Percentiles rank a stretch among this genome's conserved stretches.
Conservation (phyloP, 805 yeast genomes). For the Pichia membranifaciens region DNA sequence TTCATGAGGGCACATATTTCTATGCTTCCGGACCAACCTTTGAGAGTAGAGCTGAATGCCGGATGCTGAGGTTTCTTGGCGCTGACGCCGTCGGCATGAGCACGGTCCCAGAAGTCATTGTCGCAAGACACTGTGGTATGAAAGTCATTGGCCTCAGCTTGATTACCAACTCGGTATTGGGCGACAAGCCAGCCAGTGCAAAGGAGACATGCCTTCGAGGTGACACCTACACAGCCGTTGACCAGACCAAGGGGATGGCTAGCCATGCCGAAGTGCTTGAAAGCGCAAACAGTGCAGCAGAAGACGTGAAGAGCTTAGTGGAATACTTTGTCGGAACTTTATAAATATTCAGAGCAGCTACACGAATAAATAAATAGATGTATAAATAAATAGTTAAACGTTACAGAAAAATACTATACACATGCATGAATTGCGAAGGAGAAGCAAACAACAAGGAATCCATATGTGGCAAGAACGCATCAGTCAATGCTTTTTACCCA, state of each 20-base stretch:
- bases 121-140: conserved; percentile 85
- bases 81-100: conserved; percentile 98
- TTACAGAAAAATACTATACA: background rate
- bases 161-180: conserved; percentile 79
- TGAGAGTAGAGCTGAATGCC: conserved; percentile 88
- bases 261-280: conserved; percentile 88
- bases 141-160: conserved; percentile 78
- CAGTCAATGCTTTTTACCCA: conserved; percentile 5
- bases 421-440: background rate
- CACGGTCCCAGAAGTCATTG: conserved; percentile 92
- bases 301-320: conserved; percentile 69
- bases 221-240: conserved; percentile 29
- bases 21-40: conserved; percentile 92
- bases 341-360: background rate
- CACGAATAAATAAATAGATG: background rate
- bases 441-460: too few species aligned
- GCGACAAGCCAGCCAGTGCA: conserved; percentile 62
- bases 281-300: conserved; percentile 72
- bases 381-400: background rate
- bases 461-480: too few species aligned
- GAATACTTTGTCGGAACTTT: conserved; percentile 44
- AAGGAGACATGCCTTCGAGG: conserved; percentile 34
- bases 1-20: conserved; percentile 83
- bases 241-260: conserved; percentile 66
- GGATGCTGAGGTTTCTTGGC: conserved; percentile 64